Percentiles rank a stretch among this genome's conserved stretches.
phyloP scores from a whole-genome alignment of 148 eudicot species.

The Arctostaphylos glauca region DNA sequence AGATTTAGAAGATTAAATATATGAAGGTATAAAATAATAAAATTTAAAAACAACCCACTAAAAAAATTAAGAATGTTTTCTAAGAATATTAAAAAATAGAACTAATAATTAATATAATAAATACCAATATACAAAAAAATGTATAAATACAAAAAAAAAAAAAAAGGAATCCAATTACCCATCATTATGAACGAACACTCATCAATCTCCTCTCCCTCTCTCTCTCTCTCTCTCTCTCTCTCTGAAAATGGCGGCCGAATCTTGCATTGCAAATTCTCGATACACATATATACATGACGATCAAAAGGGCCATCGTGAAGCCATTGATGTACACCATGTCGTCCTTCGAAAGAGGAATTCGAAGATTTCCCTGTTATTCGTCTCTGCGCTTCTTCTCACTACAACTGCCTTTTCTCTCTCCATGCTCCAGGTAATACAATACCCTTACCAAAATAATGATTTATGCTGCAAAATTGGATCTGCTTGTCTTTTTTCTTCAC shows the following conservation, averaged over 20 bases:
- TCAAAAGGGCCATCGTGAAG: conserved; percentile 34
- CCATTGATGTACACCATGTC: conserved; percentile 59
- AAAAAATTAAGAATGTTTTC: too few species aligned
- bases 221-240: background rate
- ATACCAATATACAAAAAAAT: too few species aligned
- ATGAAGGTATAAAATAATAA: too few species aligned
- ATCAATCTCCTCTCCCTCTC: too few species aligned
- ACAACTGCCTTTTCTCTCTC: conserved; percentile 14
- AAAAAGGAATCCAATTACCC: too few species aligned
- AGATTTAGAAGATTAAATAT: too few species aligned
- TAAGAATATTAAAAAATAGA: too few species aligned
- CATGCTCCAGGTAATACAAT: conserved; percentile 19
- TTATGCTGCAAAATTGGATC: background rate
- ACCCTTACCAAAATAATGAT: background rate
- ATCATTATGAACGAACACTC: too few species aligned
- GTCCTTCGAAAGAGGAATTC: conserved; percentile 21
- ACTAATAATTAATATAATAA: too few species aligned
- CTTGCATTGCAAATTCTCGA: conserved; percentile 30
- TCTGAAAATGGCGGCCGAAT: conserved; percentile 26
- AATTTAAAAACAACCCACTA: too few species aligned
- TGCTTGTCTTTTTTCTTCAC: background rate
- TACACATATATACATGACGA: conserved; percentile 48
- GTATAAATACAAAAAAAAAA: too few species aligned
- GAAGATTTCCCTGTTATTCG: conserved; percentile 1
- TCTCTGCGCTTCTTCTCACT: conserved; percentile 18